Conservation (phyloP, 2,329 filamentous ascomycete species). For the Herpotrichia juniperi region DNA sequence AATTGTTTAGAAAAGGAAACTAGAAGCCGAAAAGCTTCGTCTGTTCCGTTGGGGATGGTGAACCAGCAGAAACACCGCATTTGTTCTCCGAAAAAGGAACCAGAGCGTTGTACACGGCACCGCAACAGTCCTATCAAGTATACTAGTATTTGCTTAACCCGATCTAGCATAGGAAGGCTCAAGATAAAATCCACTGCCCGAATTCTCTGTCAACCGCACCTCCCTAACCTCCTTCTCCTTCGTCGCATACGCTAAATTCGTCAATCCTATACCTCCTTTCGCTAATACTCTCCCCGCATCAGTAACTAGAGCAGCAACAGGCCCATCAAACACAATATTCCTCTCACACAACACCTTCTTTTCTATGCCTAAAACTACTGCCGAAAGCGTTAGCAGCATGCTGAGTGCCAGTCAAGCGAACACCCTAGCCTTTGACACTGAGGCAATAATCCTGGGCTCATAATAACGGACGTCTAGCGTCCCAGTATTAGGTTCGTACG, state of each 20-base stretch:
- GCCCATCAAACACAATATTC: background rate
- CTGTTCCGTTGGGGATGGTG: too few relatives aligned
- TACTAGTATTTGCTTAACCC: too few relatives aligned
- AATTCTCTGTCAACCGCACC: background rate
- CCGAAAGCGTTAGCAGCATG: background rate
- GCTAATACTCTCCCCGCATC: background rate
- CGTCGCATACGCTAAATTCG: background rate
- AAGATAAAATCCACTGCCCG: background rate
- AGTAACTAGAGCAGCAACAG: background rate
- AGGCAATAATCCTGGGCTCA: background rate
- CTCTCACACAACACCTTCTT: background rate
- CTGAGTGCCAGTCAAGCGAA: background rate
- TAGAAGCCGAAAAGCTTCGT: too few relatives aligned
- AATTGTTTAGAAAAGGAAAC: too few relatives aligned
- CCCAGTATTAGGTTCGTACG: conserved; percentile 3
- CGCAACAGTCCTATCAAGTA: too few relatives aligned
- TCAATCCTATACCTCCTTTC: background rate
- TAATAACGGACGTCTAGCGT: background rate
- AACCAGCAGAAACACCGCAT: too few relatives aligned
- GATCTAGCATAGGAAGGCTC: too few relatives aligned
- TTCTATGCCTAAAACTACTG: background rate
- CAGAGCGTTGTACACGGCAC: too few relatives aligned
- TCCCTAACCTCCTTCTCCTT: background rate
- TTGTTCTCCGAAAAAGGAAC: too few relatives aligned
- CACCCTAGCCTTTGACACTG: background rate